phyloP scores from a whole-genome alignment of 768 basidiomycete species.

The Suillus subaureus region DNA sequence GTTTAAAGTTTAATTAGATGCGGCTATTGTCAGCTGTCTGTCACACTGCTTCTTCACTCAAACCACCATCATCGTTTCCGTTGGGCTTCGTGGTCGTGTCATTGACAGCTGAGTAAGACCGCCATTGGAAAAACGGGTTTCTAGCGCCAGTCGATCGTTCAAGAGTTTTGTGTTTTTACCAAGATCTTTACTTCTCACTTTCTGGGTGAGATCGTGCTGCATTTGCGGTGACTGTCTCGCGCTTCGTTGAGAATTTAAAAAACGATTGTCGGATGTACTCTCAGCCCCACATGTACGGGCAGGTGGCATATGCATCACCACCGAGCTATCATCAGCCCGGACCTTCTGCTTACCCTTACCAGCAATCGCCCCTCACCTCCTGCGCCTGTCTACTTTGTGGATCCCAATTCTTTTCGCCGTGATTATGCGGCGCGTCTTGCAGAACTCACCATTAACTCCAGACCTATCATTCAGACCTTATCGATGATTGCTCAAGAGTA shows the following conservation, averaged over 20 bases:
- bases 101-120: constrained; percentile 53
- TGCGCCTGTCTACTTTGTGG: constrained; percentile 50
- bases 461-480: constrained; percentile 89
- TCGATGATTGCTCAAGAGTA: constrained; percentile 93
- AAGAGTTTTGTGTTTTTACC: constrained; percentile 36
- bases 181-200: constrained; percentile 38
- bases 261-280: constrained; percentile 51
- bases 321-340: constrained; percentile 49
- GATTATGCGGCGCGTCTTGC: constrained; percentile 75
- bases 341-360: constrained; percentile 48
- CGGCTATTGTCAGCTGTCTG: constrained; percentile 27
- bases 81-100: constrained; percentile 36
- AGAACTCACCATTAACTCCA: constrained; percentile 91
- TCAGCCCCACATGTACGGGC: constrained; percentile 59
- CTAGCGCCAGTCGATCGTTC: constrained; percentile 31
- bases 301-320: constrained; percentile 51
- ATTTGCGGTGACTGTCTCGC: constrained; percentile 7
- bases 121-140: constrained; percentile 40
- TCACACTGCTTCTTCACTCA: constrained; percentile 40
- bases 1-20: constrained; percentile 32
- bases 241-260: constrained; percentile 8
- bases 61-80: constrained; percentile 47
- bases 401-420: constrained; percentile 74
- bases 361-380: constrained; percentile 46
- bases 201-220: constrained; percentile 40